These are phyloP conservation scores for Ustilago shanxiensis DNA, from an alignment of 1,284 basidiomycete species.

Conservation along the genomic window DNA sequence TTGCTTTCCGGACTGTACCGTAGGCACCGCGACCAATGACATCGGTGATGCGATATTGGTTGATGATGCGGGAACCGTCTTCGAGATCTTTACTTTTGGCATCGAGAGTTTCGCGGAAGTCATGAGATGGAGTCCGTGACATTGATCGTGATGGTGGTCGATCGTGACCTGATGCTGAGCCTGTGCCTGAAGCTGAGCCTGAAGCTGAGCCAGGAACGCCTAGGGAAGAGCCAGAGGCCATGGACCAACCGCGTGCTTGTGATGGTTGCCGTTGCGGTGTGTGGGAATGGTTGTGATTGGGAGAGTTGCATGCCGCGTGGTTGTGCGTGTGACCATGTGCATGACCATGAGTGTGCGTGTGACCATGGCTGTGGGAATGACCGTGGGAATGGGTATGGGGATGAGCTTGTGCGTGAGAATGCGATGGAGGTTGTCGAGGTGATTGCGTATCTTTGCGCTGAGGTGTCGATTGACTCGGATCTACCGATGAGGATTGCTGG, in stretches of 20 bases:
- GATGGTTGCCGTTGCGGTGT: slow-evolving; percentile 3
- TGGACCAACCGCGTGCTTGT: slow-evolving; percentile 21
- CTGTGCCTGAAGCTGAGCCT: background rate
- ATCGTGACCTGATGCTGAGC: slow-evolving; percentile 15
- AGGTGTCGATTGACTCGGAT: slow-evolving; percentile 23
- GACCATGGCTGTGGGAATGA: slow-evolving; percentile 5
- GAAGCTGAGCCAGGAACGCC: slow-evolving; percentile 15
- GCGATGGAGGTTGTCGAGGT: slow-evolving; percentile 9
- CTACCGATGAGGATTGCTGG: slow-evolving; percentile 18
- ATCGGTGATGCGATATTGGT: slow-evolving; percentile 66
- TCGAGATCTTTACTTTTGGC: slow-evolving; percentile 62
- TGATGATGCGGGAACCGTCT: slow-evolving; percentile 66
- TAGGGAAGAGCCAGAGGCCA: slow-evolving; percentile 23
- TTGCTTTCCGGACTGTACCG: slow-evolving; percentile 61
- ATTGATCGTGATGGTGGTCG: slow-evolving; percentile 31
- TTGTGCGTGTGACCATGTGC: too few relatives aligned
- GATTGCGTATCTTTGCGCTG: slow-evolving; percentile 25
- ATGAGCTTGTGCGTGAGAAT: background rate
- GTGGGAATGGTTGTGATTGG: slow-evolving; percentile 13
- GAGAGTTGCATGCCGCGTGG: background rate
- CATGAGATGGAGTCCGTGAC: slow-evolving; percentile 42
- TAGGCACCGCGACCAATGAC: slow-evolving; percentile 66
- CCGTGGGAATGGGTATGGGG: slow-evolving; percentile 7
- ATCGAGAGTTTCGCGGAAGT: slow-evolving; percentile 63
- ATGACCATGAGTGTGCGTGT: slow-evolving; percentile 9